A percentile compares a stretch with the other conserved stretches of the same genome.
These are phyloP conservation scores for Secale cereale DNA, from an alignment of 176 grass and related monocot genomes.

Conservation along the genomic window DNA sequence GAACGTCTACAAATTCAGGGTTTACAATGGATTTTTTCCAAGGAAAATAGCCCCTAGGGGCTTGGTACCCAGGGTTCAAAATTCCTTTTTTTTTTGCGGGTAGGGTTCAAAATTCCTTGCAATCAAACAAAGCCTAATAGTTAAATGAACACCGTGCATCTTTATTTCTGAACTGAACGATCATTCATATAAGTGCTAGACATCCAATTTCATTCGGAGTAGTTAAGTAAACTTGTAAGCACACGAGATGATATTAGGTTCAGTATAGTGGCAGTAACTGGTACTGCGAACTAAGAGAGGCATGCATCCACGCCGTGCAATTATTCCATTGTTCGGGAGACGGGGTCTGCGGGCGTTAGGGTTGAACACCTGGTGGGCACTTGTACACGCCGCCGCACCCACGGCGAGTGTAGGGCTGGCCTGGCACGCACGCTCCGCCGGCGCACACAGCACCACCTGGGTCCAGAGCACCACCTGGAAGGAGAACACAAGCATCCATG, in stretches of 20 bases:
- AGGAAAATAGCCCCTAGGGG: no score
- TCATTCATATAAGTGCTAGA: neutral
- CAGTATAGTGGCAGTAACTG: neutral
- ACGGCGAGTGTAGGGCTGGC: neutral
- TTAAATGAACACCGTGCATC: neutral
- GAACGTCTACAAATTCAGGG: no score
- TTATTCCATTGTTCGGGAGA: neutral
- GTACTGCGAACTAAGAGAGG: neutral
- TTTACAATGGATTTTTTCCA: no score
- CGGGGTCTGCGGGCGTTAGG: no score
- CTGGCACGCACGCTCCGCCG: no score
- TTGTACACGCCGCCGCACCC: neutral
- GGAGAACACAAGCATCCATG: no score
- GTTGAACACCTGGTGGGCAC: neutral
- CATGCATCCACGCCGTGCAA: no score
- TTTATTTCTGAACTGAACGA: neutral
- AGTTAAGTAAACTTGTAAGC: neutral
- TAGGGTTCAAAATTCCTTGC: no score
- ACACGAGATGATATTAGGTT: neutral
- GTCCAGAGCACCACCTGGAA: neutral
- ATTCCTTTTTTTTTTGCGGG: no score
- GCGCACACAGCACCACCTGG: no score
- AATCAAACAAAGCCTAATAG: no score
- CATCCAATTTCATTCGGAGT: neutral
- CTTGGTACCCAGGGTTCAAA: no score